Conservation (phyloP, 2,329 filamentous ascomycete species). For the Fusarium dlaminii region DNA sequence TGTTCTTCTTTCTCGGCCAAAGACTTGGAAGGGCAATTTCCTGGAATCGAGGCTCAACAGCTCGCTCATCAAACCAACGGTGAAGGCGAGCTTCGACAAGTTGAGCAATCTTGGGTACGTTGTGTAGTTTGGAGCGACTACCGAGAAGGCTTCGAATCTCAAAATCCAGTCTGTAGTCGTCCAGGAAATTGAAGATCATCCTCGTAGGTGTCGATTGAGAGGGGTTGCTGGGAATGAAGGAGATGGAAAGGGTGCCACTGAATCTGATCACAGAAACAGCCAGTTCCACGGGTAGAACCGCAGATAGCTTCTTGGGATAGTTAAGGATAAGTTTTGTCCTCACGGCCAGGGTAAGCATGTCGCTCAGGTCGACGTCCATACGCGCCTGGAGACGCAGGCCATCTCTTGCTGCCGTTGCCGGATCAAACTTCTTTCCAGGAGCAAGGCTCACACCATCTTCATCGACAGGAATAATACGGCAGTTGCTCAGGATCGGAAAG, state of each 20-base stretch:
- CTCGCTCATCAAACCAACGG: conserved; percentile 88
- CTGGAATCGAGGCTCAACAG: conserved; percentile 86
- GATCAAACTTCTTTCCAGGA: conserved; percentile 60
- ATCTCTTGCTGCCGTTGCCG: conserved; percentile 62
- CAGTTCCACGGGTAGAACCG: conserved; percentile 89
- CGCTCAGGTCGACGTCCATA: conserved; percentile 96
- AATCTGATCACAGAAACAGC: conserved; percentile 93
- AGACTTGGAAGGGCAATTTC: conserved; percentile 84
- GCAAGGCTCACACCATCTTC: conserved; percentile 74
- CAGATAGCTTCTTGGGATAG: conserved; percentile 89
- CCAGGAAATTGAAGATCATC: conserved; percentile 92
- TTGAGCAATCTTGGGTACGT: conserved; percentile 89
- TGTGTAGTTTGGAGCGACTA: conserved; percentile 80
- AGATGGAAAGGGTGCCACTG: conserved; percentile 92
- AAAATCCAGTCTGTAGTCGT: conserved; percentile 87
- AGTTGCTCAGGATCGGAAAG: conserved; percentile 99
- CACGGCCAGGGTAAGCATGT: conserved; percentile 92
- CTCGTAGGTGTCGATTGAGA: conserved; percentile 74
- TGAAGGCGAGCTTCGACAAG: conserved; percentile 82
- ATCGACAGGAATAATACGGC: conserved; percentile 90
- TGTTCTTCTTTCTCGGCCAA: conserved; percentile 88
- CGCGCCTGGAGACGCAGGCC: conserved; percentile 87
- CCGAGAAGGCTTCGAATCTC: conserved; percentile 83
- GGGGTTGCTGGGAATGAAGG: conserved; percentile 83
- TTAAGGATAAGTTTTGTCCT: conserved; percentile 96